Evolutionary conservation across 176 grass and related monocot genomes (phyloP).

Genomic region (Urochloa ruziziensis): DNA sequence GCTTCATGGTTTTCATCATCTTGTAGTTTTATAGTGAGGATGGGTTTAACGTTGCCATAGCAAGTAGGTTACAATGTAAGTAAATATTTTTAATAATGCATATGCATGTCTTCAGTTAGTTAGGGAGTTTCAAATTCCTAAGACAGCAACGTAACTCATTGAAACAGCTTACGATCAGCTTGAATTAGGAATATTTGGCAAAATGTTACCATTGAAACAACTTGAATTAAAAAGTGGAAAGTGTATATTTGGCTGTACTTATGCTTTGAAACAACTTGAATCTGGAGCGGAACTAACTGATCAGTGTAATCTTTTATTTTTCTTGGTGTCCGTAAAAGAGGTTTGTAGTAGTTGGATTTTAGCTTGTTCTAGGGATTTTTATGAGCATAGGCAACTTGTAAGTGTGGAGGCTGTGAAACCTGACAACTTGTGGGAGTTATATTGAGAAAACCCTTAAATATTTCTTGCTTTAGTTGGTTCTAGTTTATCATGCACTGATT

Average conservation of each 20-base stretch:
- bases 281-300: neutral
- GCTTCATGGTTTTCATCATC: neutral
- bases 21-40: neutral
- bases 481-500: slow-evolving; percentile 28
- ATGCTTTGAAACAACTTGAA: neutral
- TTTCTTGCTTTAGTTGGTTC: neutral
- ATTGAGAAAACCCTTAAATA: neutral
- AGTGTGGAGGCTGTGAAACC: neutral
- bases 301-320: neutral
- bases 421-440: neutral
- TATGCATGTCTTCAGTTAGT: neutral
- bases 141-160: no score
- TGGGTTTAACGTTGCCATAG: neutral
- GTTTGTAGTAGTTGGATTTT: neutral
- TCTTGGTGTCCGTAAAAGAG: neutral
- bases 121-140: neutral
- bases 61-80: neutral
- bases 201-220: no score
- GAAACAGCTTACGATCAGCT: no score
- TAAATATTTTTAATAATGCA: neutral
- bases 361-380: neutral
- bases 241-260: no score
- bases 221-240: no score
- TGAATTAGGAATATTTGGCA: no score
- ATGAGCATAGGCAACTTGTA: neutral